Conservation (phyloP, 768 basidiomycete genomes). For the Lentinula aciculospora region DNA sequence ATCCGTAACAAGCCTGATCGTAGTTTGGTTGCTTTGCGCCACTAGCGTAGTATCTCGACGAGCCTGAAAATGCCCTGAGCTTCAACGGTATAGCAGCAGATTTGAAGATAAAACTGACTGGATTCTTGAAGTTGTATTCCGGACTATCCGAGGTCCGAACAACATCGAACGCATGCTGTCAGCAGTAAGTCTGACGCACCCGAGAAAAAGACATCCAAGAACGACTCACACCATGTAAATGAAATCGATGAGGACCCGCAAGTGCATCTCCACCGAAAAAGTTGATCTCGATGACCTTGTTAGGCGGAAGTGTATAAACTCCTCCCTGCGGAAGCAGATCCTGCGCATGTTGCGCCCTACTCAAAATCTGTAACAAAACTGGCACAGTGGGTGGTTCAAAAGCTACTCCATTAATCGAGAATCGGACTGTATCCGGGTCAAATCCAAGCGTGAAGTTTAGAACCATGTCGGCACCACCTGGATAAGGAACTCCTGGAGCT, state of each 20-base stretch:
- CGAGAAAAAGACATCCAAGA: too few relatives aligned
- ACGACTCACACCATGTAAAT: slow-evolving; percentile 43
- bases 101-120: slow-evolving; percentile 29
- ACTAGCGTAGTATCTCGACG: slow-evolving; percentile 35
- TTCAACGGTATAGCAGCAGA: not conserved
- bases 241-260: slow-evolving; percentile 38
- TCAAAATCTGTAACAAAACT: slow-evolving; percentile 30
- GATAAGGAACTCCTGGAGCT: slow-evolving; percentile 24
- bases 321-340: slow-evolving; percentile 22
- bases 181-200: too few relatives aligned
- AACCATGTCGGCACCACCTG: slow-evolving; percentile 28
- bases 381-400: slow-evolving; percentile 23
- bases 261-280: slow-evolving; percentile 18
- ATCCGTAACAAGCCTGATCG: slow-evolving; percentile 43
- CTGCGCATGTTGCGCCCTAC: slow-evolving; percentile 23
- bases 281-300: slow-evolving; percentile 30
- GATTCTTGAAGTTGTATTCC: slow-evolving; percentile 38
- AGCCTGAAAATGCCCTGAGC: not conserved
- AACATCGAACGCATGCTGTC: slow-evolving; percentile 40
- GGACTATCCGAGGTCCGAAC: slow-evolving; percentile 30
- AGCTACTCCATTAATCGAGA: not conserved
- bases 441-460: slow-evolving; percentile 14
- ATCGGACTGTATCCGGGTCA: not conserved
- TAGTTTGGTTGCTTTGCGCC: slow-evolving; percentile 19
- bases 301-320: slow-evolving; percentile 23